Conservation (phyloP, 768 basidiomycete species). For the Hygrocybe coccinea region DNA sequence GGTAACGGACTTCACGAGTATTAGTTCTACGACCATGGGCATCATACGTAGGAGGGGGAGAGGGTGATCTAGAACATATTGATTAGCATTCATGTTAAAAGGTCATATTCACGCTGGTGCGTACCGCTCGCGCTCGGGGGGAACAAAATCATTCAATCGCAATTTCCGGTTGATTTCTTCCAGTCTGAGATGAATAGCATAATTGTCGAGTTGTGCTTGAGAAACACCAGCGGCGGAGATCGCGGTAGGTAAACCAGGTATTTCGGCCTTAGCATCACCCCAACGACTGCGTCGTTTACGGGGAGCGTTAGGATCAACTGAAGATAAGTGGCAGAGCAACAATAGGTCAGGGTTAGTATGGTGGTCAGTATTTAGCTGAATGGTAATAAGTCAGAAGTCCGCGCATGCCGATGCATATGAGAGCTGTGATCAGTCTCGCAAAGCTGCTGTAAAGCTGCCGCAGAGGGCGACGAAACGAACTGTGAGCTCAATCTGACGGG, state of each 20-base stretch:
- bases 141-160: conserved; percentile 88
- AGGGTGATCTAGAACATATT: conserved; percentile 64
- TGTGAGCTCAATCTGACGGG: conserved; percentile 11
- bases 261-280: conserved; percentile 90
- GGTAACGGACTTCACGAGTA: conserved; percentile 96
- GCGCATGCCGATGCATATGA: conserved; percentile 2
- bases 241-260: conserved; percentile 90
- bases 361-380: conserved; percentile 40
- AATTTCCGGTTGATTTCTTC: conserved; percentile 98
- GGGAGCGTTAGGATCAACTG: conserved; percentile 80
- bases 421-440: conserved; percentile 17
- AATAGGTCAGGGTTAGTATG: conserved; percentile 56
- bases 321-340: conserved; percentile 38
- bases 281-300: conserved; percentile 96
- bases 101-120: conserved; percentile 11
- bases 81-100: conserved; percentile 25
- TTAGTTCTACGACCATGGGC: conserved; percentile 96
- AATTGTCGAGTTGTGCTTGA: conserved; percentile 93
- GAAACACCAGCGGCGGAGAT: conserved; percentile 92
- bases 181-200: conserved; percentile 90
- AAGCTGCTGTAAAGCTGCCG: conserved; percentile 18
- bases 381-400: conserved; percentile 32
- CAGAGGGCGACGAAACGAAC: conserved; percentile 12
- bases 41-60: conserved; percentile 96
- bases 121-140: conserved; percentile 92